phyloP scores from a whole-genome alignment of 208 protist genomes.

The Leishmania turanica region DNA sequence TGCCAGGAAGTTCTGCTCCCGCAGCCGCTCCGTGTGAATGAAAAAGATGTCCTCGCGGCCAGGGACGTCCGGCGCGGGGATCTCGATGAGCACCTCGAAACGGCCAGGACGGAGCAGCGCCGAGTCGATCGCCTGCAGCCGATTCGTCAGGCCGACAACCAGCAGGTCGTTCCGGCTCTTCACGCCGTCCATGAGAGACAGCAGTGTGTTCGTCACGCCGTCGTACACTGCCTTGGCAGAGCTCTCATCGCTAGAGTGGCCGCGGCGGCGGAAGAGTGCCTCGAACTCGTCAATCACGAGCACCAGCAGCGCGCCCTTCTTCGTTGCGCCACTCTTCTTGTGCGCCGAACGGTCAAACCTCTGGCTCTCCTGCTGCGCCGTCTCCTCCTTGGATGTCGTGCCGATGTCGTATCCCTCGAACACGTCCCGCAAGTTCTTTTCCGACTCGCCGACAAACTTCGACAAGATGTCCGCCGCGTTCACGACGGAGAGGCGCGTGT shows the following conservation, averaged over 20 bases:
- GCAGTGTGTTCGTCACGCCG: conserved; percentile 99
- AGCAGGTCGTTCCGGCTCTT: conserved; percentile 90
- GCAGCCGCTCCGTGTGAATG: conserved; percentile 93
- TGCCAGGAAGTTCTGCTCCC: conserved; percentile 78
- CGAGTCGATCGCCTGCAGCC: conserved; percentile 86
- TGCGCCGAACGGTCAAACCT: not conserved
- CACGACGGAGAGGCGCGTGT: conserved; percentile 84
- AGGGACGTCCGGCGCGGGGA: conserved; percentile 79
- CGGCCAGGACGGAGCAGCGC: conserved; percentile 94
- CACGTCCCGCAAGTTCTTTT: conserved; percentile 99
- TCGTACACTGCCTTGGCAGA: conserved; percentile 96
- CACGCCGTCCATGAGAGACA: conserved; percentile 95
- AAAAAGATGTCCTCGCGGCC: conserved; percentile 90
- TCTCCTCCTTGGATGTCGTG: conserved; percentile 38
- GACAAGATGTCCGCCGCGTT: conserved; percentile 98
- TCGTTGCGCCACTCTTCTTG: conserved; percentile 2
- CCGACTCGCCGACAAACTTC: conserved; percentile 99
- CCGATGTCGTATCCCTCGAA: conserved; percentile 95
- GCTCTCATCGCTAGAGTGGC: conserved; percentile 89
- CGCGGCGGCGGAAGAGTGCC: conserved; percentile 97
- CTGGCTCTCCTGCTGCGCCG: conserved; percentile 18
- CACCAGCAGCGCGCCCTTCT: conserved; percentile 91
- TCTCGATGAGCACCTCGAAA: conserved; percentile 94
- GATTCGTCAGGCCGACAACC: conserved; percentile 95
- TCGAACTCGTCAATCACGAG: conserved; percentile 99